Base-by-base conservation (phyloP, 805 yeast species). In the Wickerhamomyces rabaulensis region DNA sequence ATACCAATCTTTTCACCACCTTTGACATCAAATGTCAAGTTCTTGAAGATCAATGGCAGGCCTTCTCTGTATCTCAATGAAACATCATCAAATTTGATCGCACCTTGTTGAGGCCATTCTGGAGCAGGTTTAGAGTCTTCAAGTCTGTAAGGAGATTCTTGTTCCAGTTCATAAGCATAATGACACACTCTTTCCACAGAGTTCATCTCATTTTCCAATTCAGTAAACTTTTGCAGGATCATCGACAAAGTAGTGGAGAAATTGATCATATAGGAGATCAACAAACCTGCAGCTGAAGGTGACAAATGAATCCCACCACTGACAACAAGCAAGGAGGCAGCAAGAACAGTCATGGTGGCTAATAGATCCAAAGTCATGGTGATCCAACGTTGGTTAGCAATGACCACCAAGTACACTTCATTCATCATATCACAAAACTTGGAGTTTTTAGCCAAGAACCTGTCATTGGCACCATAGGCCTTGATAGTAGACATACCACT, bases 361-460 rank as follows among this genome's bases (percentile, higher is more conserved):
- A 79, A 64, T 3, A 72, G 47, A 57, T 80, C 86, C 41, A 82
- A 63, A 38, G 78, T 70, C 25, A 84, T 60, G 8, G 80, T 74
- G 48, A 87, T 68, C 90, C 92, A 87, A 55, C 87, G 71, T 65
- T 83, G 90, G 52, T 78, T 71, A 2, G 82, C 80, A 52, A 76
- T 65, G 3, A 84, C 73, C 40, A 83, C 61, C 52, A 71, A 78
- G 57, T 78, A 77, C 2, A 89, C 80, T 52, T 82, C 81, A 57
- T 84, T 83, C 82, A 82, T 78, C n/a, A 61, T 64, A 60, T 87
- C 77, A 43, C 82, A 70, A 20, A 70, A 66, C 5, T 43, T 39
- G 31, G 71, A 67, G 55, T 77, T 78, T 50, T 68, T 74, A 9
- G 55, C 49, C 13, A 73, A 52, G 55, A 84, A 86, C 40, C 75